phyloP scores from a whole-genome alignment of 768 basidiomycete genomes.

The Lactarius sp. region DNA sequence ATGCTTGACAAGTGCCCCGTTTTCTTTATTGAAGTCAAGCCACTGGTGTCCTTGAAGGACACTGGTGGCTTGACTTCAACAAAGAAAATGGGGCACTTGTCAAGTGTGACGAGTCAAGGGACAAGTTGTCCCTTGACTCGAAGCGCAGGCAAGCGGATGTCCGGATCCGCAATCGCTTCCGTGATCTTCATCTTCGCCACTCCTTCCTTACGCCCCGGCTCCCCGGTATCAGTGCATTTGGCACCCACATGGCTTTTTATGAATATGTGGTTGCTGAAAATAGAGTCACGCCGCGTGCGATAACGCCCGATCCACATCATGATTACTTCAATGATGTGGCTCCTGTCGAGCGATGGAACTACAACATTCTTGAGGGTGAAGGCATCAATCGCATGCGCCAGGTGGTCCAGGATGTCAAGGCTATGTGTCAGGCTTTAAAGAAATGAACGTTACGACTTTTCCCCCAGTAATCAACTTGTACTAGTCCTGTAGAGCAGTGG shows the following conservation, averaged over 20 bases:
- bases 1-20: background rate
- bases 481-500: no score
- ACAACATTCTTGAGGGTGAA: no score
- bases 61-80: background rate
- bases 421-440: no score
- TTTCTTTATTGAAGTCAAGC: background rate
- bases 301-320: background rate
- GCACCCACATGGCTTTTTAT: background rate
- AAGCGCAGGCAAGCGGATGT: background rate
- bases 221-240: background rate
- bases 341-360: no score
- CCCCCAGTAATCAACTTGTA: no score
- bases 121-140: background rate
- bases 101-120: background rate
- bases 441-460: no score
- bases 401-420: no score
- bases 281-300: background rate
- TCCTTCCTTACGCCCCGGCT: background rate
- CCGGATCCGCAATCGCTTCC: background rate
- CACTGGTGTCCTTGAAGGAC: background rate
- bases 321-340: background rate
- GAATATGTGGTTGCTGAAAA: background rate
- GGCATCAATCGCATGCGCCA: no score
- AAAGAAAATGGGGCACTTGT: background rate
- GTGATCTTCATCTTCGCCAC: background rate